Percentiles rank a stretch among this genome's conserved stretches.
phyloP scores from a whole-genome alignment of 257 asterid genomes.

The Scutellaria baicalensis region DNA sequence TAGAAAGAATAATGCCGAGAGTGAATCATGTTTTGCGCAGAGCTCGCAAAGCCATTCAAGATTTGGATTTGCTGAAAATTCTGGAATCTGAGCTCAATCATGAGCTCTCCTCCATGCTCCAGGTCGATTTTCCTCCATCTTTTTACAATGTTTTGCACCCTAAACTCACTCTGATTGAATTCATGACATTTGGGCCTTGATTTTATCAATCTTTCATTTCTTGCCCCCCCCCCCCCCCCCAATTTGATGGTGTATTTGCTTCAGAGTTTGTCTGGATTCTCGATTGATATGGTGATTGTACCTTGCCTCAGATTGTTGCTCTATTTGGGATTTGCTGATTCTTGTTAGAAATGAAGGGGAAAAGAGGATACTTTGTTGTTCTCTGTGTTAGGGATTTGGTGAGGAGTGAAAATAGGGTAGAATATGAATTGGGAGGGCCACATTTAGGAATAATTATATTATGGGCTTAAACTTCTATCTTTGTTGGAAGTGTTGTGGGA shows the following conservation, averaged over 20 bases:
- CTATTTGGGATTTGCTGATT: not conserved
- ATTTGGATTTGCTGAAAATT: slow-evolving; percentile 54
- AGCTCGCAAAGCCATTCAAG: slow-evolving; percentile 45
- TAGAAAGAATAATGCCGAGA: slow-evolving; percentile 31
- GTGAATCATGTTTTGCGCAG: slow-evolving; percentile 27
- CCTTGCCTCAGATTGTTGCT: not conserved
- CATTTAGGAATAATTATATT: not conserved
- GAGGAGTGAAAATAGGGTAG: not conserved
- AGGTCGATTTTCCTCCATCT: slow-evolving; percentile 33
- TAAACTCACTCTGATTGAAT: not conserved
- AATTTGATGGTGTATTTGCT: not conserved
- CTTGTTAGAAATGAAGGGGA: not conserved
- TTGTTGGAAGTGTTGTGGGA: not conserved
- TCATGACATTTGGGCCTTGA: not conserved
- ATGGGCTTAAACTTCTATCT: not conserved
- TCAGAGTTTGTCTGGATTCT: not conserved
- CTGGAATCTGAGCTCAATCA: slow-evolving; percentile 69
- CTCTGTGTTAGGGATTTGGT: not conserved
- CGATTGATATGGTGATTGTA: not conserved
- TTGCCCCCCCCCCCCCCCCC: not conserved
- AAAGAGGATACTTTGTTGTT: not conserved
- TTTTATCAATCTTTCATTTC: not conserved
- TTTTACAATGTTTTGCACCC: not conserved
- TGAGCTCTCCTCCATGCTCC: slow-evolving; percentile 50
- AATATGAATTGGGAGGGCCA: not conserved